Conservation (phyloP, 768 basidiomycete species). For the Boletus vinaceobasis region DNA sequence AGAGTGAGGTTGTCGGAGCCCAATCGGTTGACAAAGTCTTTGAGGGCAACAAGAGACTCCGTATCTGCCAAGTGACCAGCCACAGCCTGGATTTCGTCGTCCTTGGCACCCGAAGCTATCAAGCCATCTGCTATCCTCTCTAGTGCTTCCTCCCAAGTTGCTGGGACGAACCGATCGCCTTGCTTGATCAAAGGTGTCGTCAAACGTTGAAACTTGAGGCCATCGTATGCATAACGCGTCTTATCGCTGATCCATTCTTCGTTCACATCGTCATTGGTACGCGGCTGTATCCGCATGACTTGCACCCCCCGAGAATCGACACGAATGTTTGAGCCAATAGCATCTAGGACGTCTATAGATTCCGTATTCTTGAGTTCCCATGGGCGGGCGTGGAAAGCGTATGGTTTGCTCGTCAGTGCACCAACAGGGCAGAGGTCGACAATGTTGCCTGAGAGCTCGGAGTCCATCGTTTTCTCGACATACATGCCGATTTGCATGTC, state of each 20-base stretch:
- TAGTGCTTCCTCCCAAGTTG: conserved; percentile 90
- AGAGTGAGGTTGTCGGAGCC: conserved; percentile 92
- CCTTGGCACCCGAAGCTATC: conserved; percentile 72
- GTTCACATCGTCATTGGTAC: conserved; percentile 96
- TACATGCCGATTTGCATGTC: conserved; percentile 99
- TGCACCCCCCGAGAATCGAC: conserved; percentile 93
- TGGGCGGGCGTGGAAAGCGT: conserved; percentile 94
- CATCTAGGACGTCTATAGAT: conserved; percentile 92
- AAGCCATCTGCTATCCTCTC: conserved; percentile 76
- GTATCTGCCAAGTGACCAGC: conserved; percentile 93
- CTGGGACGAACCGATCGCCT: conserved; percentile 89
- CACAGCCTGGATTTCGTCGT: conserved; percentile 91
- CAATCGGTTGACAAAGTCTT: conserved; percentile 88
- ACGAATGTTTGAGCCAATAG: conserved; percentile 93
- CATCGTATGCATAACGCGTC: conserved; percentile 95
- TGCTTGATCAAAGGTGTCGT: conserved; percentile 87
- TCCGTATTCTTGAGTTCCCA: conserved; percentile 99
- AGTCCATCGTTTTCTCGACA: conserved; percentile 95
- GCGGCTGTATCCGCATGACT: conserved; percentile 96
- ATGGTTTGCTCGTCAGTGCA: conserved; percentile 96
- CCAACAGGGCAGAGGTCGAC: conserved; percentile 98
- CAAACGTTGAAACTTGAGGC: conserved; percentile 90
- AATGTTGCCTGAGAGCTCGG: conserved; percentile 95
- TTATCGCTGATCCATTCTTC: conserved; percentile 99
- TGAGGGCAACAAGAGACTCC: conserved; percentile 88